Evolutionary conservation across 768 basidiomycete species (phyloP).

Genomic region (Lactifluus piperatus): DNA sequence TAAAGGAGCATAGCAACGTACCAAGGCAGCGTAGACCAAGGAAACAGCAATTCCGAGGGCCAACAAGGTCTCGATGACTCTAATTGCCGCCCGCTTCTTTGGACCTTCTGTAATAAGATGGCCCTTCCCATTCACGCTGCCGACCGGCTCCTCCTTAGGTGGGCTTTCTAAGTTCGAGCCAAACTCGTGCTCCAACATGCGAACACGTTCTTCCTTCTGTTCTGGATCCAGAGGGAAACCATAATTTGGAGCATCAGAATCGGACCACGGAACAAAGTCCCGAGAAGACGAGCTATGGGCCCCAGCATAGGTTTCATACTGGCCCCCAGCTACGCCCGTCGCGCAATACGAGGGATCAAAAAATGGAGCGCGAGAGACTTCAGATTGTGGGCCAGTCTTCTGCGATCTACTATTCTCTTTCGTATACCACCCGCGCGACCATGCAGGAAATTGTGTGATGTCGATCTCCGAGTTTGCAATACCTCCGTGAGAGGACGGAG

Average conservation of each 20-base stretch:
- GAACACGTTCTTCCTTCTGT: slow-evolving; percentile 59
- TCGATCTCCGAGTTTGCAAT: slow-evolving; percentile 41
- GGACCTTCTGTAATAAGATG: slow-evolving; percentile 55
- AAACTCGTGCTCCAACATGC: slow-evolving; percentile 66
- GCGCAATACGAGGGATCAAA: slow-evolving; percentile 28
- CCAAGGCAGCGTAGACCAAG: slow-evolving; percentile 54
- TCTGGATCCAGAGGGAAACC: slow-evolving; percentile 36
- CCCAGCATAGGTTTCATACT: slow-evolving; percentile 28
- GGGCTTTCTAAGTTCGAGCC: slow-evolving; percentile 28
- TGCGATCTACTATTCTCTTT: slow-evolving; percentile 20
- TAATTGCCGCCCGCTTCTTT: slow-evolving; percentile 42
- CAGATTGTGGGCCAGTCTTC: slow-evolving; percentile 10
- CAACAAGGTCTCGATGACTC: slow-evolving; percentile 42
- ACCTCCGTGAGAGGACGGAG: slow-evolving; percentile 17
- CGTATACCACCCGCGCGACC: slow-evolving; percentile 56
- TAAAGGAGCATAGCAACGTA: slow-evolving; percentile 26
- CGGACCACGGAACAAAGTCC: slow-evolving; percentile 44
- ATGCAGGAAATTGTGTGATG: slow-evolving; percentile 53
- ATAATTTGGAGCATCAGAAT: slow-evolving; percentile 37
- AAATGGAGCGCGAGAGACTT: slow-evolving; percentile 22
- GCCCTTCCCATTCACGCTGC: slow-evolving; percentile 51
- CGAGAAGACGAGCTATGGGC: slow-evolving; percentile 35
- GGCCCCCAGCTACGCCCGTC: background rate
- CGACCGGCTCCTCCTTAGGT: slow-evolving; percentile 40
- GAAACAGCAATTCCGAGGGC: slow-evolving; percentile 45